Evolutionary conservation across 164 flowering plant genomes (phyloP).

Genomic region (Euptelea pleiosperma): DNA sequence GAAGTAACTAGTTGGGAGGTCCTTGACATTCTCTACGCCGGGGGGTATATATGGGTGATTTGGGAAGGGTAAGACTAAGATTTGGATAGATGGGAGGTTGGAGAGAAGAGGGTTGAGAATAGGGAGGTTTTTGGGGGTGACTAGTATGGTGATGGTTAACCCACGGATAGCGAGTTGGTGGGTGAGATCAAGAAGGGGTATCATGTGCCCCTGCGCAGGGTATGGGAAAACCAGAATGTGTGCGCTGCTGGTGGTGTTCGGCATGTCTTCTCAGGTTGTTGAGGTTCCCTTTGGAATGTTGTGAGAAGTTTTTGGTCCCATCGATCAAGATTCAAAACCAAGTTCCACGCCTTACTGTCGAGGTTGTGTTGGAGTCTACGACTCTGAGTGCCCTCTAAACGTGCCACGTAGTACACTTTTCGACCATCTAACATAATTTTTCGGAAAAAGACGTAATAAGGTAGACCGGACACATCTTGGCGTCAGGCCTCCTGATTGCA

Average conservation of each 20-base stretch:
- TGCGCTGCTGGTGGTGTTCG: not conserved
- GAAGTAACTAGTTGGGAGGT: constrained; percentile 21
- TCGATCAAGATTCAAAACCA: no score
- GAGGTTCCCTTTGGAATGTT: no score
- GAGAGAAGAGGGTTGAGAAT: constrained; percentile 20
- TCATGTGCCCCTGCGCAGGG: constrained; percentile 29
- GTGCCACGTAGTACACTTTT: no score
- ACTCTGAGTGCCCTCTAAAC: no score
- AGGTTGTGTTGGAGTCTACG: no score
- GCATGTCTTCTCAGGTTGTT: constrained; percentile 15
- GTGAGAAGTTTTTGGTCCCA: no score
- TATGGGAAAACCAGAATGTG: constrained; percentile 24
- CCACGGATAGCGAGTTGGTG: constrained; percentile 14
- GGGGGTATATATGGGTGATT: constrained; percentile 20
- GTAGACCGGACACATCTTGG: no score
- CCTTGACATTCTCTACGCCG: constrained; percentile 34
- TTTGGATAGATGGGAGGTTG: constrained; percentile 12
- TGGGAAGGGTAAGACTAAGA: constrained; percentile 30
- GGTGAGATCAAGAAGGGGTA: constrained; percentile 29
- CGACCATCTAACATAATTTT: no score
- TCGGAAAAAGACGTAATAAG: no score
- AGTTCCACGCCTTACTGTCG: no score
- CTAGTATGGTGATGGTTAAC: constrained; percentile 23
- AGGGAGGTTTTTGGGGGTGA: constrained; percentile 27
- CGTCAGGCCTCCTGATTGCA: no score